Conservation (phyloP, 1,284 basidiomycete species). For the Tylopilus sp. region DNA sequence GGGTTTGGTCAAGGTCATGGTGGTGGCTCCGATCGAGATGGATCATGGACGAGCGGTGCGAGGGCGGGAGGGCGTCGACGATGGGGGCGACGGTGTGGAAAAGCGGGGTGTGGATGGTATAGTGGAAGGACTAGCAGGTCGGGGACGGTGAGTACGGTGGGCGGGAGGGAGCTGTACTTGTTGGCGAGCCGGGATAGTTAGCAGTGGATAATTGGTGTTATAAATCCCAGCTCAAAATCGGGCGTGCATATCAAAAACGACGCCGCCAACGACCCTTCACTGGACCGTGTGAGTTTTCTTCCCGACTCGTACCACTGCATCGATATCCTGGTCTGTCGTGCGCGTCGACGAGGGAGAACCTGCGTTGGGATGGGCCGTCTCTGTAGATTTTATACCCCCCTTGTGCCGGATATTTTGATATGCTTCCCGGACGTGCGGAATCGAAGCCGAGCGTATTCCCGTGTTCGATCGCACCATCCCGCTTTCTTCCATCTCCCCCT, state of each 20-base stretch:
- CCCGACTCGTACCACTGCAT: conserved; percentile 17
- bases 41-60: conserved; percentile 41
- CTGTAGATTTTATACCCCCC: conserved; percentile 21
- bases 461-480: conserved; percentile 20
- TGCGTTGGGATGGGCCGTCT: conserved; percentile 1
- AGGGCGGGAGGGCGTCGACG: conserved; percentile 2
- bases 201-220: conserved; percentile 25
- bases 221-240: conserved; percentile 34
- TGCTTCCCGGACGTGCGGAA: conserved; percentile 23
- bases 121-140: neutral
- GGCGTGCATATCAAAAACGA: conserved; percentile 34
- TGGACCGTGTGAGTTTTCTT: conserved; percentile 28
- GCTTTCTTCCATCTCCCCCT: conserved; percentile 5
- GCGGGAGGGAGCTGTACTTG: neutral
- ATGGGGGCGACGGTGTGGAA: neutral
- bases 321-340: neutral
- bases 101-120: neutral
- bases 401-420: conserved; percentile 19
- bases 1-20: conserved; percentile 40
- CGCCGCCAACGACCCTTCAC: conserved; percentile 12
- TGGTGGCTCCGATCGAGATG: conserved; percentile 56
- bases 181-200: conserved; percentile 12
- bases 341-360: neutral
- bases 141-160: conserved; percentile 9
- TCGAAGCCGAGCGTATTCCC: conserved; percentile 24